phyloP scores from a whole-genome alignment of 2,329 filamentous ascomycete species.

The Lecanosticta acicola region DNA sequence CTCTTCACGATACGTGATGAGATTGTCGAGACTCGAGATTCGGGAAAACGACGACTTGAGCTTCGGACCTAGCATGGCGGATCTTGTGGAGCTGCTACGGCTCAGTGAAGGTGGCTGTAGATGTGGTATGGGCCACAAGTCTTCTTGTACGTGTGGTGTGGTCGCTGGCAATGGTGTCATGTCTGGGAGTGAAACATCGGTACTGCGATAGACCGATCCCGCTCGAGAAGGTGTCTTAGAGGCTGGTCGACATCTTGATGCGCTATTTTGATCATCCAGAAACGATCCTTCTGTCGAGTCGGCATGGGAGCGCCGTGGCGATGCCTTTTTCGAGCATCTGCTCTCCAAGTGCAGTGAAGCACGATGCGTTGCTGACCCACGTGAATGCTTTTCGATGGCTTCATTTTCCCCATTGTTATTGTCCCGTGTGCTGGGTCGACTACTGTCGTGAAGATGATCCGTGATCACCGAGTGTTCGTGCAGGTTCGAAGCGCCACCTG shows the following conservation, averaged over 20 bases:
- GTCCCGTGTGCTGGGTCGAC: not conserved
- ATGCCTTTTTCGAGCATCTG: conserved; percentile 3
- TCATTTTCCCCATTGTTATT: not conserved
- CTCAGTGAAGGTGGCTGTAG: conserved; percentile 13
- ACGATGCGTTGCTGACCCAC: conserved; percentile 12
- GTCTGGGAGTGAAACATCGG: conserved; percentile 1
- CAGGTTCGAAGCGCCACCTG: too few relatives aligned
- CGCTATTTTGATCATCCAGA: conserved; percentile 4
- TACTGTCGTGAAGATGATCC: too few relatives aligned
- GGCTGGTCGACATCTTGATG: conserved; percentile 16
- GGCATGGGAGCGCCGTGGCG: conserved; percentile 6
- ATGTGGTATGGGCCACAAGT: conserved; percentile 20
- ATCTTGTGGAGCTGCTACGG: conserved; percentile 17
- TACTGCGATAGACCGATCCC: conserved; percentile 6
- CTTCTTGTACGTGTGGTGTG: conserved; percentile 11
- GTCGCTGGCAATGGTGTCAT: conserved; percentile 8
- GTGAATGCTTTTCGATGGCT: not conserved
- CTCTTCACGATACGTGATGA: conserved; percentile 31
- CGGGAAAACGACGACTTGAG: conserved; percentile 23
- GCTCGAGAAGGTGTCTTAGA: conserved; percentile 9
- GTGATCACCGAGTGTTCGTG: too few relatives aligned
- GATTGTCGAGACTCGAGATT: conserved; percentile 29
- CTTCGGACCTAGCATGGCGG: conserved; percentile 16
- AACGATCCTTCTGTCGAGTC: conserved; percentile 11
- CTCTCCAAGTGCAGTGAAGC: conserved; percentile 21